Base-by-base conservation (phyloP, 768 basidiomycete species). In the Termitomyces sp. region DNA sequence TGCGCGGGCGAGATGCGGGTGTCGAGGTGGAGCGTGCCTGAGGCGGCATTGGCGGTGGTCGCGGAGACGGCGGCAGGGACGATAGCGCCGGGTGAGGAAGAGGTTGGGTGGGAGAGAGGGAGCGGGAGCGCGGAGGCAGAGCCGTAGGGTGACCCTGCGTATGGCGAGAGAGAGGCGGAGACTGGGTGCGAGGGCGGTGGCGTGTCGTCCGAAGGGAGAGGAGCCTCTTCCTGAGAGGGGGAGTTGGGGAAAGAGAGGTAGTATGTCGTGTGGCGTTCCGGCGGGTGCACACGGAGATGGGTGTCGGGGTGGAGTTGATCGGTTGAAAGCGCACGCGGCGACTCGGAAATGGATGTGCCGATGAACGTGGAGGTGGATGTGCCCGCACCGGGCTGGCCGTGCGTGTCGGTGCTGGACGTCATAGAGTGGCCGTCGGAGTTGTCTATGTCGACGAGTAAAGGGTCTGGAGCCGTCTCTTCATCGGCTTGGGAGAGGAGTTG, bases 231-330 rank as follows among this genome's bases (percentile, higher is more conserved):
- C 13, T 60, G 56, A 0, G 50, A 41, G 18, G 64, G 64, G 3
- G 64, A 65, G 45, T 65, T 65, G 47, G 64, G 64, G 52, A 65
- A 65, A 3, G 64, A 65, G 32, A 52, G 61, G 44, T 61, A 65
- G 46, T 58, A 65, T 9, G 64, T 65, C 11, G 60, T 63, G 36
- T 55, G 64, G 5, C 60, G 62, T 16, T 52, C 41, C 3, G 62
- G 46, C 1, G 44, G 50, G 13, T 33, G 44, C 10, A 41, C 52
- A 14, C 24, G 47, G 28, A 22, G 24, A 3, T 40, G 36, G 18
- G 53, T 6, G 41, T n/a, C 14, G 30, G 24, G 11, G 44, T 50
- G 5, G 11, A n/a, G 6, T 14, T 38, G n/a, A 10, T 41, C 40
- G 14, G 41, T 22, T 0, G 47, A 45, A 20, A 35, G 22, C 24